These are phyloP conservation scores for Ehretia macrophylla DNA, from an alignment of 257 asterid species.

Conservation along the genomic window DNA sequence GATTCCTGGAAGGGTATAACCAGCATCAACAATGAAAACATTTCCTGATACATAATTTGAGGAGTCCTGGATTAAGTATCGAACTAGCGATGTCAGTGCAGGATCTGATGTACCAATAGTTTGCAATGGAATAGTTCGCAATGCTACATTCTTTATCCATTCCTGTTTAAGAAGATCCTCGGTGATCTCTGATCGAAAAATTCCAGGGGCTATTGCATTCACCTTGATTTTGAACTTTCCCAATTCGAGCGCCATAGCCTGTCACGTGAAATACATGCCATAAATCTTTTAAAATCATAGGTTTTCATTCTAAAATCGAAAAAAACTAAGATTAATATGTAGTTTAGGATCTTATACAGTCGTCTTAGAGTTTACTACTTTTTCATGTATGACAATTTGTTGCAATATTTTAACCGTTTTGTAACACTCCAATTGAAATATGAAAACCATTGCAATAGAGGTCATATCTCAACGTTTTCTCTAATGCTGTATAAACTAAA, in stretches of 20 bases:
- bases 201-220: slow-evolving; percentile 66
- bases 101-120: slow-evolving; percentile 51
- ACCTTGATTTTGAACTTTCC: slow-evolving; percentile 59
- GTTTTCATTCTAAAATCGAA: no score
- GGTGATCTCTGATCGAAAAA: slow-evolving; percentile 71
- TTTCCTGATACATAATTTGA: slow-evolving; percentile 62
- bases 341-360: no score
- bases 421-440: no score
- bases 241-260: slow-evolving; percentile 74
- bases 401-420: no score
- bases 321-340: no score
- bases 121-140: slow-evolving; percentile 47
- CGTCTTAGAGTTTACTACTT: no score
- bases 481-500: no score
- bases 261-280: slow-evolving; percentile 5
- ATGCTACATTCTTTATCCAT: slow-evolving; percentile 48
- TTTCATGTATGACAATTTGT: no score
- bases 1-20: slow-evolving; percentile 50
- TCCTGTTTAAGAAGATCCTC: slow-evolving; percentile 47
- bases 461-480: no score
- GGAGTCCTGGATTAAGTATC: slow-evolving; percentile 63
- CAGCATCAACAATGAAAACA: slow-evolving; percentile 51
- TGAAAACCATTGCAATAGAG: no score
- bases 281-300: no score
- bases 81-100: slow-evolving; percentile 53